Evolutionary conservation across 148 eudicot genomes (phyloP).

Genomic region (Tetragonia tetragonoides): DNA sequence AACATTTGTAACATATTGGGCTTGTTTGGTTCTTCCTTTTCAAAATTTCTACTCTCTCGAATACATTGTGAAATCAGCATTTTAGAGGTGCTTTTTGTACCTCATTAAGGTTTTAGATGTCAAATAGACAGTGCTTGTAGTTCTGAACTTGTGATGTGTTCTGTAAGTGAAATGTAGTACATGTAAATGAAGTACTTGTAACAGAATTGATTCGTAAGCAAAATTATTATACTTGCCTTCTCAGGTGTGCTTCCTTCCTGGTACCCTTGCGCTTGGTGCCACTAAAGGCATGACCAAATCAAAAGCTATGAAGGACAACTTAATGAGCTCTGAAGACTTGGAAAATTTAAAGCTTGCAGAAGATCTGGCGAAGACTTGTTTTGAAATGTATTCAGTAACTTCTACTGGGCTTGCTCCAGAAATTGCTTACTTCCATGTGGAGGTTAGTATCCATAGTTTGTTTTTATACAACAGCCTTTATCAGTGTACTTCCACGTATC

Average conservation of each 20-base stretch:
- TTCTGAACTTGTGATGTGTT: background rate
- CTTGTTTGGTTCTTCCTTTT: too few relatives aligned
- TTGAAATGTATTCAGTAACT: conserved; percentile 79
- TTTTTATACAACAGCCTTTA: background rate
- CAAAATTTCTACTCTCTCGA: background rate
- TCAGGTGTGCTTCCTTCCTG: conserved; percentile 90
- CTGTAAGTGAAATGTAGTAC: too few relatives aligned
- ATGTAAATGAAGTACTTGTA: too few relatives aligned
- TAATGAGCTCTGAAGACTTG: conserved; percentile 60
- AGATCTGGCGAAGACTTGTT: conserved; percentile 78
- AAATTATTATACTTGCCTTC: conserved; percentile 1
- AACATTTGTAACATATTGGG: background rate
- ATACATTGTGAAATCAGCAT: background rate
- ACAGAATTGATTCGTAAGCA: background rate
- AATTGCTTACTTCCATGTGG: conserved; percentile 71
- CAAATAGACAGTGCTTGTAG: background rate
- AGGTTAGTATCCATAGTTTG: conserved; percentile 45
- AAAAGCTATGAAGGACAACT: conserved; percentile 60
- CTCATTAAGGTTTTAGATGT: background rate
- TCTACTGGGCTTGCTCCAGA: conserved; percentile 90
- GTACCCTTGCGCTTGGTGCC: conserved; percentile 90
- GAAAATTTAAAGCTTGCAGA: conserved; percentile 89
- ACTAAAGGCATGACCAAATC: conserved; percentile 76
- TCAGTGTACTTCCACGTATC: background rate
- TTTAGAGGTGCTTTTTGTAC: background rate